Base-by-base conservation (phyloP, 2,329 filamentous ascomycete species). In the Aureobasidium namibiae region DNA sequence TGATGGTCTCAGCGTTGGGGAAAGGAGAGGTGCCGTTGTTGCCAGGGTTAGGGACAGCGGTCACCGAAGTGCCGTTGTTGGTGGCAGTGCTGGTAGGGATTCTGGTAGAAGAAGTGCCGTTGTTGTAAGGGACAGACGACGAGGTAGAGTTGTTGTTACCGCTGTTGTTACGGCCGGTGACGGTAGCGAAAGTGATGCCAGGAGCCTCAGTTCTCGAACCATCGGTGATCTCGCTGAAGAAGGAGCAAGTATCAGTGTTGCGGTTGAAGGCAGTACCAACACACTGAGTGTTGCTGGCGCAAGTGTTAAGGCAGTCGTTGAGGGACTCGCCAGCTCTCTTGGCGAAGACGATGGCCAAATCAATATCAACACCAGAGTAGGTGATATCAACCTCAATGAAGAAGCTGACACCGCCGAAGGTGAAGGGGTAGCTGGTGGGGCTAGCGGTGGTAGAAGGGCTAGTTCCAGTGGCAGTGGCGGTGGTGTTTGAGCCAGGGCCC, bases 241-340 rank as follows among this genome's bases (percentile, higher is more conserved):
- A 59, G 5, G 48, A 31, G 49, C 58, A 60, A 26, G 39, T 23
- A 4, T 26, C 29, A 7, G 46, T n/a, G 38, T 34, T 60, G 16
- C 13, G 8, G 58, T 60, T 31, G 38, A 45, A 60, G 33, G 58
- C 58, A 6, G 58, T 54, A 16, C 29, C 58, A n/a, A 48, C 58
- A 33, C 58, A 60, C 10, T 29, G 5, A 1, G 29, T 33, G 49
- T 36, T 29, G 1, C 26, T 39, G 16, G 58, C 41, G 23, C 58
- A 60, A 26, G 39, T 38, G 26, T 14, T 8, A n/a, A 60, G 29
- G 16, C 58, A 60, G 21, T 60, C 18, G 16, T 21, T n/a, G 8
- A 60, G 58, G 23, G 21, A n/a, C 23, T 48, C 1, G 34, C 18
- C 41, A 34, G 56, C 56, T 49, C 56, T 48, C 56, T 59, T 59